Evolutionary conservation across 2,329 filamentous ascomycete species (phyloP), one percentile per base, ranked within the genome.

Genomic region (Pseudocercospora fuligena): DNA sequence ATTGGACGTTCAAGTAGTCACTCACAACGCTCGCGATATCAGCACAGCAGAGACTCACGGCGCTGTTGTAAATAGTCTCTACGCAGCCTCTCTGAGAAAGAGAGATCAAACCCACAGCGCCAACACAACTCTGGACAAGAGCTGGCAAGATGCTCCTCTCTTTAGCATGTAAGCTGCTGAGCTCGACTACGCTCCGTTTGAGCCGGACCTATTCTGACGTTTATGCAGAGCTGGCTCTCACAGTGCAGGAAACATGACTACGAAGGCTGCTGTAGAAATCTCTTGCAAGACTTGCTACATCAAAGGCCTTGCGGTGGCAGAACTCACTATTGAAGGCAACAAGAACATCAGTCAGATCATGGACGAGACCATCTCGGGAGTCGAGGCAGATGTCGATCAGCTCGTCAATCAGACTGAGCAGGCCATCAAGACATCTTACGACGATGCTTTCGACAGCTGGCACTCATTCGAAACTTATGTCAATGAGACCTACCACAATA

Each of bases 361-460:
- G 16, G 16, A 23, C 16, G 12, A 46, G 3, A 33, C 49, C n/a
- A 25, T 16, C n/a, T 23, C 23, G 2, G 6, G 16, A 21, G 40
- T 54, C 7, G 29, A 53, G 7, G 21, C 12, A 29, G 21, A 27
- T 2, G 19, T 62, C 12, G 11, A 53, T 3, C 29, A 49, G 57
- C 49, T 63, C 36, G n/a, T 27, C 6, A 25, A 53, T 16, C 49
- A 25, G 19, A 53, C 49, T 3, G 7, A 23, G 49, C 43, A 31
- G 6, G 23, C 19, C 33, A 31, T 27, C 9, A 21, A 40, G 3
- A 21, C 21, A 29, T 25, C 25, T 6, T 40, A 56, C 25, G 27
- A 36, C 8, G 27, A 63, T 8, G 60, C 21, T 6, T 23, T 29
- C 21, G 53, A 40, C 4, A 27, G 27, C 23, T 77, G 0, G 80